Conservation (phyloP, 2,329 filamentous ascomycete species). For the Knufia fluminis region DNA sequence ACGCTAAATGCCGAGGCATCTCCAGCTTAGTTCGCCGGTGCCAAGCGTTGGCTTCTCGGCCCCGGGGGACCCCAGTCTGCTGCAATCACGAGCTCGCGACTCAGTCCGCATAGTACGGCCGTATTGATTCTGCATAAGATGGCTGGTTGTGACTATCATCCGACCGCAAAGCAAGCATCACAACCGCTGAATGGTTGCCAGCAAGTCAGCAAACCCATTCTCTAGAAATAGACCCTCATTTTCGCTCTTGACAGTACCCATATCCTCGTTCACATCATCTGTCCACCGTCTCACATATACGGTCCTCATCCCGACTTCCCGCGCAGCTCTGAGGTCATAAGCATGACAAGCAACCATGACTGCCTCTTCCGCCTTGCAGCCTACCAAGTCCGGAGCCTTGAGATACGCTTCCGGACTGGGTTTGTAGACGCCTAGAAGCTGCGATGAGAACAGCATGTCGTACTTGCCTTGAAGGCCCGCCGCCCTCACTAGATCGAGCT, state of each 20-base stretch:
- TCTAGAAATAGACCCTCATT: conserved; percentile 26
- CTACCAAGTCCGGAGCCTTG: conserved; percentile 38
- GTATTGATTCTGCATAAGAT: too few species aligned
- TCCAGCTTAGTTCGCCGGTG: too few species aligned
- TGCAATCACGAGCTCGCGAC: too few species aligned
- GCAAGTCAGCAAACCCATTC: not conserved
- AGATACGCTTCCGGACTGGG: conserved; percentile 40
- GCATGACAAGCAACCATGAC: conserved; percentile 48
- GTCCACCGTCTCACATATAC: conserved; percentile 46
- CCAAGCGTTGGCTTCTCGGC: too few species aligned
- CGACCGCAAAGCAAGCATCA: not conserved
- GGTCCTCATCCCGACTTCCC: conserved; percentile 41
- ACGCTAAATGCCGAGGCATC: too few species aligned
- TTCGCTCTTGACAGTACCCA: conserved; percentile 32
- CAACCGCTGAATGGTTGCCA: not conserved
- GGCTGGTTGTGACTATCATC: too few species aligned
- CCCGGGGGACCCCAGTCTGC: too few species aligned
- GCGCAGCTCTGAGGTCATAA: conserved; percentile 44
- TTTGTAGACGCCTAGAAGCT: conserved; percentile 43
- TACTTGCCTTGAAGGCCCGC: conserved; percentile 37
- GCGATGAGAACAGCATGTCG: conserved; percentile 44
- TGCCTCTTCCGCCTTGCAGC: conserved; percentile 38
- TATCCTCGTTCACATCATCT: conserved; percentile 43
- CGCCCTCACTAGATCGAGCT: conserved; percentile 43
- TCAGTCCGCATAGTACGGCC: too few species aligned